Conservation (phyloP, 768 basidiomycete genomes). For the Lentinula guzmanii region DNA sequence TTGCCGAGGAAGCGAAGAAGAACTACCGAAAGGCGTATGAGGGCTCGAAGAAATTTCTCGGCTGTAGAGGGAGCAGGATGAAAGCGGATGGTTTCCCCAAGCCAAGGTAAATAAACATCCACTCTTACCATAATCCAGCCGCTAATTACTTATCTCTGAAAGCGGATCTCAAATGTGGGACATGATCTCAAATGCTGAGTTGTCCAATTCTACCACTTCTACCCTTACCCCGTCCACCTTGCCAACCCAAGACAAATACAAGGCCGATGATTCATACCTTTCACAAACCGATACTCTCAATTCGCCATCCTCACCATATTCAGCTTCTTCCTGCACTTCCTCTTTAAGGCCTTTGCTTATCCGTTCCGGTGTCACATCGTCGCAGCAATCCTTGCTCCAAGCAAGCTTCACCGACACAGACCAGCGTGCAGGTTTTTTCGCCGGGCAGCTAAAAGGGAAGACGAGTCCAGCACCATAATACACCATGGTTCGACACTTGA, state of each 20-base stretch:
- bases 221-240: not conserved
- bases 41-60: not conserved
- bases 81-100: not conserved
- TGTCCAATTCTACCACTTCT: not conserved
- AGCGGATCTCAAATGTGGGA: not conserved
- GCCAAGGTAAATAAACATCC: not conserved
- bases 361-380: not conserved
- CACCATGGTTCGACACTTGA: not conserved
- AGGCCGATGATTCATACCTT: not conserved
- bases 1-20: slow-evolving; percentile 27
- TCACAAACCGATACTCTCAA: not conserved
- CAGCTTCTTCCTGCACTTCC: not conserved
- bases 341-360: not conserved
- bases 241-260: not conserved
- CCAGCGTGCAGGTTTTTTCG: not conserved
- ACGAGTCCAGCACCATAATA: not conserved
- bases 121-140: too few relatives aligned
- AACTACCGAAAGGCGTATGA: slow-evolving; percentile 2
- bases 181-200: not conserved
- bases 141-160: not conserved
- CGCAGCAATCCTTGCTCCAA: not conserved
- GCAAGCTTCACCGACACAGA: not conserved
- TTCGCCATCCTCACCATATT: not conserved
- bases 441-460: not conserved
- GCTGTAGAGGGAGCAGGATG: not conserved